Percentiles rank a stretch among this genome's conserved stretches.
Conservation (phyloP, 305 asterid genomes). For the Coffea humblotiana region DNA sequence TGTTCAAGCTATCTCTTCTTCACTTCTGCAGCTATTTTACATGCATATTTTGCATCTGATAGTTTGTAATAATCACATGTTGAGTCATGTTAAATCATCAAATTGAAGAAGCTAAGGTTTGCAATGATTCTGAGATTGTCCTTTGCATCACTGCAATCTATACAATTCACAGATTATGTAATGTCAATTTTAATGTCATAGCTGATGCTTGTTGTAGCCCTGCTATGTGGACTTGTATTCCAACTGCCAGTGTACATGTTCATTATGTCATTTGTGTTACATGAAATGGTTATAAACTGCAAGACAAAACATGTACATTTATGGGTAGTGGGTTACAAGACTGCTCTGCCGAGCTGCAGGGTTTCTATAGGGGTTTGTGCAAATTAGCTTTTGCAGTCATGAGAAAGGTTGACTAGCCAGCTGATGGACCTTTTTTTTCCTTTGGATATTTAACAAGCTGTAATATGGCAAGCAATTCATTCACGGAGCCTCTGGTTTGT, state of each 20-base stretch:
- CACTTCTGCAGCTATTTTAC: not conserved
- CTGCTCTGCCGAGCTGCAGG: not conserved
- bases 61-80: not conserved
- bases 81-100: not conserved
- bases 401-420: conserved; percentile 1
- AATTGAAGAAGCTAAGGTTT: no score
- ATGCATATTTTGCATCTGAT: not conserved
- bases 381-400: not conserved
- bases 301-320: not conserved
- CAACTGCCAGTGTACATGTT: not conserved
- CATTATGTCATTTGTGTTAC: not conserved
- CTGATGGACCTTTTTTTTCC: not conserved
- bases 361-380: not conserved
- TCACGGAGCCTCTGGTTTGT: not conserved
- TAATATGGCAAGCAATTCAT: not conserved
- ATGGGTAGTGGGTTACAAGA: not conserved
- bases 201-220: not conserved
- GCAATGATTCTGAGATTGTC: not conserved
- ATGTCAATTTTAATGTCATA: not conserved
- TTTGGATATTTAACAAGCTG: not conserved
- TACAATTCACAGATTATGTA: no score
- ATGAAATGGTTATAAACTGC: not conserved
- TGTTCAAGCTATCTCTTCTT: conserved; percentile 26
- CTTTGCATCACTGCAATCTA: not conserved
- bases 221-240: not conserved